Conservation (phyloP, 257 asterid genomes). For the Solanum sitiens region DNA sequence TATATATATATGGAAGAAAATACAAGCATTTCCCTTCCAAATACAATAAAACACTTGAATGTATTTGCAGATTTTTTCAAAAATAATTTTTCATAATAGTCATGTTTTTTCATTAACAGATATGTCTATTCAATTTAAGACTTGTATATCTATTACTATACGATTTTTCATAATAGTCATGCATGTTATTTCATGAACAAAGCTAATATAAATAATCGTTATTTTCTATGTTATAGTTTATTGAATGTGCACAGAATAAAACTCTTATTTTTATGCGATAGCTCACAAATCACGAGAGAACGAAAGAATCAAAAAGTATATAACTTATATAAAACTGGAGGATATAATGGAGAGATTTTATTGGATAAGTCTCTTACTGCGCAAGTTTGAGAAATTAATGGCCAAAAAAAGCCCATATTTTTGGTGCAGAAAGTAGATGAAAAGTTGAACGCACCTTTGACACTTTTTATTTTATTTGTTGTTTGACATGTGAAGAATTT, state of each 20-base stretch:
- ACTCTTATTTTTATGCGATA: not conserved
- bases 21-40: no score
- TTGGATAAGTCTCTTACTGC: not conserved
- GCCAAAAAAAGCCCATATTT: not conserved
- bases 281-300: not conserved
- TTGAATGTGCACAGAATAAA: no score
- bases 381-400: not conserved
- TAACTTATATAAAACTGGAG: not conserved
- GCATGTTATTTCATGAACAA: not conserved
- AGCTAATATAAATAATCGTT: not conserved
- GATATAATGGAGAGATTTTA: not conserved
- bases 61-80: not conserved
- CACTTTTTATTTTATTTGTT: not conserved
- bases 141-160: no score
- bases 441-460: not conserved
- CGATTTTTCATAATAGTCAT: not conserved
- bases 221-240: not conserved
- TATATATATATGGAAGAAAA: no score
- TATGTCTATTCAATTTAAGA: not conserved
- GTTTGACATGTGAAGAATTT: not conserved
- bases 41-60: not conserved
- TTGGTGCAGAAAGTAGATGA: not conserved
- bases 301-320: not conserved
- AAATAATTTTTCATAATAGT: no score
- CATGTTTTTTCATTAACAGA: not conserved